These are phyloP conservation scores for Coemansia sp. DNA, from an alignment of 192 early-diverging fungal species.

Conservation along the genomic window DNA sequence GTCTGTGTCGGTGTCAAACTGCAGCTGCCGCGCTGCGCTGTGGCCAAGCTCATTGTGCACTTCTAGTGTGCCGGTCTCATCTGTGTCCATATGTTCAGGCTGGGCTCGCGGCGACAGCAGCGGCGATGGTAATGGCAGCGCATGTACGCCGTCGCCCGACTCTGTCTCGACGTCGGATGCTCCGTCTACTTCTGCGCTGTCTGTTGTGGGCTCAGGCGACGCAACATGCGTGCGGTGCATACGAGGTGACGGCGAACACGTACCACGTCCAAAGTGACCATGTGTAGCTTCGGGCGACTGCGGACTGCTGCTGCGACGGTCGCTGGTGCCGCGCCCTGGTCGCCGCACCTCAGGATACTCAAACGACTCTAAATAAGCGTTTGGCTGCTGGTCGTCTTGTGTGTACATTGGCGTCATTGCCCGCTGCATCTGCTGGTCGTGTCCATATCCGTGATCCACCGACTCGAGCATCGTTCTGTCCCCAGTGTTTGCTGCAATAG, in stretches of 20 bases:
- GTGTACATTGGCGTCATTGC: constrained; percentile 55
- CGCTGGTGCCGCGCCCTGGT: neutral
- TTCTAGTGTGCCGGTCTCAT: constrained; percentile 3
- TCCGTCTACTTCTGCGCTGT: neutral
- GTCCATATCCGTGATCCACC: neutral
- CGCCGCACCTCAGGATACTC: constrained; percentile 1
- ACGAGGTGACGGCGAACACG: constrained; percentile 28
- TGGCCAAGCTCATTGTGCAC: neutral
- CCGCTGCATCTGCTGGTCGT: constrained; percentile 16
- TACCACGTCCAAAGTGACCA: constrained; percentile 15
- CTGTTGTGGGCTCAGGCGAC: constrained; percentile 4
- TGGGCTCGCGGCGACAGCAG: constrained; percentile 44
- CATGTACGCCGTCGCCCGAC: constrained; percentile 4
- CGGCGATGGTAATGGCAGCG: constrained; percentile 41
- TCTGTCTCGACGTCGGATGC: neutral
- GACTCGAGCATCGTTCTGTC: constrained; percentile 1
- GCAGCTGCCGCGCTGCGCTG: constrained; percentile 2
- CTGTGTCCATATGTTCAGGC: constrained; percentile 35
- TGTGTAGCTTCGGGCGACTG: constrained; percentile 19
- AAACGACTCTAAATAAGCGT: constrained; percentile 10
- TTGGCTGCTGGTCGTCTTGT: constrained; percentile 34
- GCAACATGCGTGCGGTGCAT: neutral
- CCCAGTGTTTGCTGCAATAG: constrained; percentile 14
- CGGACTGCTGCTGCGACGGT: constrained; percentile 45
- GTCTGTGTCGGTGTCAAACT: neutral